phyloP scores from a whole-genome alignment of 257 asterid species.

The Forsythia suspensa region DNA sequence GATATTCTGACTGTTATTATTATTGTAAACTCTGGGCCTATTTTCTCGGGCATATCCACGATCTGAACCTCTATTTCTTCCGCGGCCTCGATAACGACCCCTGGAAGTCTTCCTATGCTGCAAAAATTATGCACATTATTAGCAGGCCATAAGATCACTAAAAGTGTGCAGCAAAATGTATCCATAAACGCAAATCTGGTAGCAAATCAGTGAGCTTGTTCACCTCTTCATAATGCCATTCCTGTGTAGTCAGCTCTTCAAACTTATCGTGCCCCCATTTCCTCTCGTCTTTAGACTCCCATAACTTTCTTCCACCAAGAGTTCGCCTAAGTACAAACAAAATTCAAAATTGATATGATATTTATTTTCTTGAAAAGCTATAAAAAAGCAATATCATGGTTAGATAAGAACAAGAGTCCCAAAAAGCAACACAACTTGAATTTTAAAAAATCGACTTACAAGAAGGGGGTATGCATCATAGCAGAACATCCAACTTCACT shows the following conservation, averaged over 20 bases:
- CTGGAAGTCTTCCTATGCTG: constrained; percentile 72
- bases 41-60: constrained; percentile 54
- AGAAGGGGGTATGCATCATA: neutral
- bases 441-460: too few relatives aligned
- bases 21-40: constrained; percentile 43
- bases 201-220: constrained; percentile 21
- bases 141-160: neutral
- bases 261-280: constrained; percentile 99
- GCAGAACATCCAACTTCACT: neutral
- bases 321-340: constrained; percentile 57
- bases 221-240: constrained; percentile 72
- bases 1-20: constrained; percentile 39
- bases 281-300: constrained; percentile 90
- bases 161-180: neutral
- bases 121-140: constrained; percentile 16
- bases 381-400: neutral
- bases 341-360: neutral
- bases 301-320: constrained; percentile 82
- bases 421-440: neutral
- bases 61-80: constrained; percentile 60
- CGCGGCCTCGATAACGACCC: constrained; percentile 75
- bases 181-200: neutral
- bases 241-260: constrained; percentile 76
- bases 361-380: neutral
- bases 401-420: neutral